Evolutionary conservation across 75 land plant genomes (phyloP).

Genomic region (Adiantum capillusveneris): DNA sequence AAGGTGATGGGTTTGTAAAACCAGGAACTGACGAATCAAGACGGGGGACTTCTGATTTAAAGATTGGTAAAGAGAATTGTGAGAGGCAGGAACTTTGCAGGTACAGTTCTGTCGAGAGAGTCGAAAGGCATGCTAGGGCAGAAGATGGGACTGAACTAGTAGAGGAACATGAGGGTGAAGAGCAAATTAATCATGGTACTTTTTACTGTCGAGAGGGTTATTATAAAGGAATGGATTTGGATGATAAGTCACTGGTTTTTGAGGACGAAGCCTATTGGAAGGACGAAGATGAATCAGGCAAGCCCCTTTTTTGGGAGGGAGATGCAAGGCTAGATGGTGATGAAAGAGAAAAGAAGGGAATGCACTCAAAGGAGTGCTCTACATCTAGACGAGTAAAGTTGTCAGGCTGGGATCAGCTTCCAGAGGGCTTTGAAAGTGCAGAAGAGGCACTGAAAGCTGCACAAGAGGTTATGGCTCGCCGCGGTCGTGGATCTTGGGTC

Average conservation of each 20-base stretch:
- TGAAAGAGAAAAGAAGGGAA: constrained; percentile 1
- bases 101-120: neutral
- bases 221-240: neutral
- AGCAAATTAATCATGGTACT: constrained; percentile 8
- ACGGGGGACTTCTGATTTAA: neutral
- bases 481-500: neutral
- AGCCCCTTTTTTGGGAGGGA: neutral
- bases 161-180: constrained; percentile 4
- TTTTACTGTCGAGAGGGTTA: neutral
- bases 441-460: constrained; percentile 26
- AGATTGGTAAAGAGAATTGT: too few species aligned
- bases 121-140: neutral
- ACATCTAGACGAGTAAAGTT: constrained; percentile 12
- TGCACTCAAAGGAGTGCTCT: constrained; percentile 11
- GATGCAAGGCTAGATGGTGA: neutral
- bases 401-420: constrained; percentile 59
- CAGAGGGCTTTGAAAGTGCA: constrained; percentile 31
- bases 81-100: too few species aligned
- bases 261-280: neutral
- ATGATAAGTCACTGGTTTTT: neutral
- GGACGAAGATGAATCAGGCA: neutral
- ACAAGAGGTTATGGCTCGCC: constrained; percentile 8
- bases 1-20: constrained; percentile 1
- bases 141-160: constrained; percentile 4
- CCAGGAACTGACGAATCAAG: constrained; percentile 5